Base-by-base conservation (phyloP, 768 basidiomycete species). In the Leccinum aurantiacum region DNA sequence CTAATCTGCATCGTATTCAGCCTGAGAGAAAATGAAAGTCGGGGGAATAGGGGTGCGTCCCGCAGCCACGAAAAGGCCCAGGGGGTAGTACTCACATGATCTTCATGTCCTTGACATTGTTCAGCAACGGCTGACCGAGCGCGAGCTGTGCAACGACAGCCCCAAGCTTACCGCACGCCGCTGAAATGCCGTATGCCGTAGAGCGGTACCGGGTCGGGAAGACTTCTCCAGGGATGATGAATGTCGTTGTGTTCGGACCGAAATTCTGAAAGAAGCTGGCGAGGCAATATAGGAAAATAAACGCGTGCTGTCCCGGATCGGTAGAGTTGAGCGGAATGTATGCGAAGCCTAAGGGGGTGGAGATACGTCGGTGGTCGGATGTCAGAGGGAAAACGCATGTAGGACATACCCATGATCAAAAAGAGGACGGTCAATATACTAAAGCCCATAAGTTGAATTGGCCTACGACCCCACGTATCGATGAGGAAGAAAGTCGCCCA, bases 81-180 rank as follows among this genome's bases (percentile, higher is more conserved):
- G 41, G 41, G 3, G 2, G 11, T 14, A 35, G 54, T 10, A 79
- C 87, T 50, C 65, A 89, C 88, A 91, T 84, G 71, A 88, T 86
- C 67, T 83, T 78, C 61, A 89, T 77, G 60, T 84, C 88, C 31
- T 73, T 62, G 70, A 78, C 81, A 31, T 76, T 71, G 13, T 88
- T 44, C 87, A 62, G 83, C 81, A 57, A 85, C 83, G 71, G 77
- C 54, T 77, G 84, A 25, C 82, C 82, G 71, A 93, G 89, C 25
- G 83, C 90, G 52, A 93, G 86, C 69, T 91, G 89, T 3, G 91
- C 84, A 29, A 90, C 79, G 76, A 93, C 87, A 2, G 90, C 90
- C 57, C 90, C 91, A 0, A 78, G 73, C 66, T 90, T 92, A 24
- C 91, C 91, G 35, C 74, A 77, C 1, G 89, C 91, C 13, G 91